Conservation (phyloP, 176 grass and related monocot genomes). For the Oropetium thomaeum region DNA sequence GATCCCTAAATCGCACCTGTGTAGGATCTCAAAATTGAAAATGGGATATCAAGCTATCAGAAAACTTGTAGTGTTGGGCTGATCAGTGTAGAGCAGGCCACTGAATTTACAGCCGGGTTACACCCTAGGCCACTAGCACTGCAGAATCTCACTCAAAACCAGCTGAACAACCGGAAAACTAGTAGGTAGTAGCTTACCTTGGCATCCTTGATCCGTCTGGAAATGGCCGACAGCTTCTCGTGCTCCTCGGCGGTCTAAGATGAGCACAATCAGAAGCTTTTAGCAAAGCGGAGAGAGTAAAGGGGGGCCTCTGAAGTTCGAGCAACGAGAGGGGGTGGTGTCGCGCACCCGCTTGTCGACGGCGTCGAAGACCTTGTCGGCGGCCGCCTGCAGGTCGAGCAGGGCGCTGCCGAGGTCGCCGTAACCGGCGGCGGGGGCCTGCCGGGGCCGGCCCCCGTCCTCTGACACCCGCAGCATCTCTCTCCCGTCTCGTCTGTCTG, state of each 20-base stretch:
- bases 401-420: slow-evolving; percentile 57
- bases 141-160: background rate
- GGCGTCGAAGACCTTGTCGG: slow-evolving; percentile 59
- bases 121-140: background rate
- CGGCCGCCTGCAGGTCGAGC: slow-evolving; percentile 56
- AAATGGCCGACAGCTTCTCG: slow-evolving; percentile 58
- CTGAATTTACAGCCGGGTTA: background rate
- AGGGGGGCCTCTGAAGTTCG: background rate
- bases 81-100: background rate
- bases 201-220: slow-evolving; percentile 50
- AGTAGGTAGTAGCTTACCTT: slow-evolving; percentile 34
- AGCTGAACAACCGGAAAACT: background rate
- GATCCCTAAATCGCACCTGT: background rate
- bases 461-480: slow-evolving; percentile 75
- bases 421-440: slow-evolving; percentile 56
- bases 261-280: background rate
- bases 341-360: slow-evolving; percentile 42
- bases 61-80: background rate
- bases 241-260: slow-evolving; percentile 51
- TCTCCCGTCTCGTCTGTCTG: background rate
- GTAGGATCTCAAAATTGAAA: slow-evolving; percentile 1
- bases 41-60: background rate
- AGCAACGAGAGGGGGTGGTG: background rate
- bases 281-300: background rate
- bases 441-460: slow-evolving; percentile 46